Percentiles rank a stretch among this genome's conserved stretches.
phyloP scores from a whole-genome alignment of 306 rosid genomes.

The Rosa lucieae region DNA sequence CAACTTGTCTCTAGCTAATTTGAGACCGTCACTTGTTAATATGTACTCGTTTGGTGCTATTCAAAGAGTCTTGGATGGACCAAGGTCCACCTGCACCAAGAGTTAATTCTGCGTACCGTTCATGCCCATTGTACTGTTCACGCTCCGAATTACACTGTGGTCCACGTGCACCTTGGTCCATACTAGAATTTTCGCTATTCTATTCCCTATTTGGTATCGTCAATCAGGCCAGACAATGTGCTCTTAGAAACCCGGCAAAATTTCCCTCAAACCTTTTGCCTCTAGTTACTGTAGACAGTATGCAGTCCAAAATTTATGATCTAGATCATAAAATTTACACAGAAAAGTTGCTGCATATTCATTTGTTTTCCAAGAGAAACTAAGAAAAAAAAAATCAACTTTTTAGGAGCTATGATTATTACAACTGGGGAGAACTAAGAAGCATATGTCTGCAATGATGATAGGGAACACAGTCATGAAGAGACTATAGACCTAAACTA shows the following conservation, averaged over 20 bases:
- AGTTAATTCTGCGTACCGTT: too few species aligned
- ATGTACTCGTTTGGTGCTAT: neutral
- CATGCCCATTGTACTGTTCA: too few species aligned
- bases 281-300: neutral
- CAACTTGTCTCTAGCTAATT: neutral
- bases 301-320: neutral
- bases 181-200: neutral
- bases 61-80: too few species aligned
- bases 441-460: constrained; percentile 22
- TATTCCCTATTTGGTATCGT: neutral
- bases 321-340: neutral
- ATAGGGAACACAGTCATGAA: constrained; percentile 13
- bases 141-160: too few species aligned
- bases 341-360: neutral
- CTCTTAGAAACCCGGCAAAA: neutral
- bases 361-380: neutral
- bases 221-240: constrained; percentile 2
- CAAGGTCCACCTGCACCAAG: too few species aligned
- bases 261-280: neutral
- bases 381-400: neutral
- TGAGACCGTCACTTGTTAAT: neutral
- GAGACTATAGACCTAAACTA: neutral
- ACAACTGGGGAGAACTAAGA: constrained; percentile 6
- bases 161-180: too few species aligned
- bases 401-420: constrained; percentile 3